Conservation (phyloP, 257 asterid genomes). For the Anisodus acutangulus region DNA sequence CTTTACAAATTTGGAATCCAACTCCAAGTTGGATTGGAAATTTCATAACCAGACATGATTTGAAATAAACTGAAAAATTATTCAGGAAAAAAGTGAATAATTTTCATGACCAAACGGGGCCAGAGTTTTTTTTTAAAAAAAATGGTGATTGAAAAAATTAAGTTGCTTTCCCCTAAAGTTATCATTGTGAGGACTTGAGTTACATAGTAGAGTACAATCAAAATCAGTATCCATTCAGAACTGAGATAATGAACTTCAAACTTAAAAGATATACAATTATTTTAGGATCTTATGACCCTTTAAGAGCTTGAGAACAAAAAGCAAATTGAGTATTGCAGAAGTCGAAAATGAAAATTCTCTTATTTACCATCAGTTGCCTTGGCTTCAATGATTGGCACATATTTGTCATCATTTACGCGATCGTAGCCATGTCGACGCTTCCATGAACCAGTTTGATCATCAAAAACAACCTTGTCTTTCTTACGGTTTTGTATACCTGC, state of each 20-base stretch:
- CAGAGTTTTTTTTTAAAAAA: too few relatives aligned
- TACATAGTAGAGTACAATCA: not conserved
- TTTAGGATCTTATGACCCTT: conserved; percentile 22
- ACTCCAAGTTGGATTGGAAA: too few relatives aligned
- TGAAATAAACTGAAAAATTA: too few relatives aligned
- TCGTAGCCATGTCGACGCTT: conserved; percentile 92
- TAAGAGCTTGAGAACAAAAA: not conserved
- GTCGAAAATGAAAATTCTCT: not conserved
- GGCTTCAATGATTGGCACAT: conserved; percentile 92
- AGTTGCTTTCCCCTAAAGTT: not conserved
- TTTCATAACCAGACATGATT: too few relatives aligned
- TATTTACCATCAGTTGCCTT: conserved; percentile 78
- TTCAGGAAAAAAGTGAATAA: too few relatives aligned
- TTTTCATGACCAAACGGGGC: too few relatives aligned
- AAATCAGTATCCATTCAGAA: not conserved
- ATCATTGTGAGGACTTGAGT: conserved; percentile 2
- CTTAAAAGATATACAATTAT: not conserved
- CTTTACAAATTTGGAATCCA: too few relatives aligned
- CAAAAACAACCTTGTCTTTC: conserved; percentile 81
- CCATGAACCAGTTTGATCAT: conserved; percentile 82
- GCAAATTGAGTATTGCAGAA: not conserved
- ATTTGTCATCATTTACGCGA: conserved; percentile 86
- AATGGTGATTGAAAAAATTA: not conserved
- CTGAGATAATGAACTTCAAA: not conserved
- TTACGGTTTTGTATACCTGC: conserved; percentile 73